Conservation (phyloP, 148 eudicot genomes). For the Camellia lanceoleosa region DNA sequence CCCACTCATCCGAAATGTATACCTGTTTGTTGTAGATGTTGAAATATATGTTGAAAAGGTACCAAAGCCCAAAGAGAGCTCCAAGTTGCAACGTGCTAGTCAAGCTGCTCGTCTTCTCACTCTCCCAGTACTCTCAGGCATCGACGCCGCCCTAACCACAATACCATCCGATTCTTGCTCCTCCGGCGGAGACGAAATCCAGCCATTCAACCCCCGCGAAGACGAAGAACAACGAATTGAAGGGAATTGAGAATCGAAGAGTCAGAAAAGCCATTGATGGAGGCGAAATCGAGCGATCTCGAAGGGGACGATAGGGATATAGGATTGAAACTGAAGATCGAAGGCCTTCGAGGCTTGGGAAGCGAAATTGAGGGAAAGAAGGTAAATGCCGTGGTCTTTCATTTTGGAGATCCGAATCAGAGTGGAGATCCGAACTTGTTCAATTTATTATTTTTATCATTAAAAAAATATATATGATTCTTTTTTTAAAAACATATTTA, state of each 20-base stretch:
- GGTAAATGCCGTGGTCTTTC: constrained; percentile 55
- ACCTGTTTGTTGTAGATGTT: constrained; percentile 94
- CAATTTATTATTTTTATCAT: too few species aligned
- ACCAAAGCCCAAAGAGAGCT: constrained; percentile 64
- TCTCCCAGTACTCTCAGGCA: constrained; percentile 48
- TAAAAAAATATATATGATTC: too few species aligned
- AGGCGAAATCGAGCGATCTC: constrained; percentile 7
- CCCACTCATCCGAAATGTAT: background rate
- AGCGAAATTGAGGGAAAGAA: constrained; percentile 35
- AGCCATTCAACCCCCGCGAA: constrained; percentile 13
- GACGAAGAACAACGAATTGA: constrained; percentile 17
- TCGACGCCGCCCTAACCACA: constrained; percentile 46
- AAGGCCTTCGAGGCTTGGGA: constrained; percentile 25
- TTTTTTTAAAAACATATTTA: too few species aligned
- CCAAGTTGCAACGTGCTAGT: constrained; percentile 56
- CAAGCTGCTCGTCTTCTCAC: constrained; percentile 30
- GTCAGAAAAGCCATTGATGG: constrained; percentile 2
- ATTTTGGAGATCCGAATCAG: constrained; percentile 30
- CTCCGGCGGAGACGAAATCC: constrained; percentile 35
- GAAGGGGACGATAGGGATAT: constrained; percentile 7
- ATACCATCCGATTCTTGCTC: constrained; percentile 36
- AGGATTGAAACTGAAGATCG: constrained; percentile 16
- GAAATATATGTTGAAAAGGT: constrained; percentile 76
- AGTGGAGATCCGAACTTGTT: background rate
- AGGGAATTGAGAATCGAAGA: constrained; percentile 16